Base-by-base conservation (phyloP, 306 rosid species). In the Cicer cuneatum region DNA sequence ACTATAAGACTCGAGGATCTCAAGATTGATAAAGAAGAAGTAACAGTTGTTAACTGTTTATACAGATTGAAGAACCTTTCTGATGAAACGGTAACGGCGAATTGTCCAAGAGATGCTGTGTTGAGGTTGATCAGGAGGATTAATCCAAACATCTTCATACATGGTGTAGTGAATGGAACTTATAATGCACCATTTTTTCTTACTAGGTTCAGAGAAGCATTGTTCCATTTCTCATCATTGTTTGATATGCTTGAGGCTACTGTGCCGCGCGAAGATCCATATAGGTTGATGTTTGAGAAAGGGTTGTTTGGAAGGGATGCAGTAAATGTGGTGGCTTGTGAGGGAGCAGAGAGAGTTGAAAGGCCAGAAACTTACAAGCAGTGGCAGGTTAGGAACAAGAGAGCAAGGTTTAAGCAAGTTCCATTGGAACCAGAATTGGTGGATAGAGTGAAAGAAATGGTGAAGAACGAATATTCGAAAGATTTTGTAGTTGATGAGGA, bases 321-420 rank as follows among this genome's bases (percentile, higher is more conserved):
- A 9, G 80, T 90, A 70, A 94, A 91, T 70, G 97, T 82, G 12
- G 68, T 91, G 72, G 96, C 98, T 0, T 89, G 97, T 64, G 98
- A 94, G 56, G 97, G 96, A 12, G 72, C 81, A 18, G 86, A 83
- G 69, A 87, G 96, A 67, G 82, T 89, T 49, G 97, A 94, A 63
- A 86, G 93, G 86, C 98, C 96, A 2, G 98, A 91, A 78, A 85
- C 95, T 0, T 94, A 88, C 79, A 89, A 85, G 82, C 95, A 86
- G 74, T 91, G 98, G 97, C 96, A 86, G 71, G 85, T 78, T 54
- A 81, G 97, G 78, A 92, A 87, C 59, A 57, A 11, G 7, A 87
- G 96, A 75, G 98, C 92, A 7, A 91, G 97, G 49, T 90, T 94
- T 81, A 82, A 73, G 83, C 94, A 89, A 82, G 69, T 94, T 29